Evolutionary conservation across 1,284 basidiomycete species (phyloP).

Genomic region (Chalciporus piperatoides): DNA sequence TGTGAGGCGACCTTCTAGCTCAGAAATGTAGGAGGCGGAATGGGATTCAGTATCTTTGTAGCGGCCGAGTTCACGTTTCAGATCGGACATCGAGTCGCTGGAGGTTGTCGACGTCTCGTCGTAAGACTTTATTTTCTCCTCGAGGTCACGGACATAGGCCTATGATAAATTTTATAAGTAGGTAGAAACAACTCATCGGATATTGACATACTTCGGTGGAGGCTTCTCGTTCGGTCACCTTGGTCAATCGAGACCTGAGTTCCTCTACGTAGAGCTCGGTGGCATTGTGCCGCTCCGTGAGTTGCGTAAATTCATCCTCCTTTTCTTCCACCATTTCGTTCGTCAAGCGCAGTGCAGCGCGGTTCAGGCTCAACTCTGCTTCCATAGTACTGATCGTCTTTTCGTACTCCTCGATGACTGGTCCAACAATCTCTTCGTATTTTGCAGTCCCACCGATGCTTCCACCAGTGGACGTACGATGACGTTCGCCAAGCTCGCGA

Average conservation of each 20-base stretch:
- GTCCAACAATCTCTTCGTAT: slow-evolving; percentile 96
- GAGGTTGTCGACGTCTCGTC: slow-evolving; percentile 77
- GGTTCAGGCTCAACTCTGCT: slow-evolving; percentile 86
- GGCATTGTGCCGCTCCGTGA: slow-evolving; percentile 67
- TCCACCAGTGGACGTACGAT: slow-evolving; percentile 58
- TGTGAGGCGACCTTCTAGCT: slow-evolving; percentile 80
- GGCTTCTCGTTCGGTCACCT: slow-evolving; percentile 83
- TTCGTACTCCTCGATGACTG: slow-evolving; percentile 98
- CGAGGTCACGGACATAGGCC: slow-evolving; percentile 91
- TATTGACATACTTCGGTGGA: slow-evolving; percentile 72
- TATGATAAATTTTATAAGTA: slow-evolving; percentile 30
- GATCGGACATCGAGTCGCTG: slow-evolving; percentile 72
- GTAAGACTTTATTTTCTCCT: slow-evolving; percentile 82
- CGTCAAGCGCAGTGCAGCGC: slow-evolving; percentile 84
- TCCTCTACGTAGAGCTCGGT: slow-evolving; percentile 87
- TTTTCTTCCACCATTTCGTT: slow-evolving; percentile 92
- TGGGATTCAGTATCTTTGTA: slow-evolving; percentile 75
- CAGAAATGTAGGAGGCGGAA: slow-evolving; percentile 80
- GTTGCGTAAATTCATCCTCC: slow-evolving; percentile 68
- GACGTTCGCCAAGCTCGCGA: slow-evolving; percentile 71
- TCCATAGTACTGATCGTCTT: slow-evolving; percentile 96
- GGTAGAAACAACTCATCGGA: slow-evolving; percentile 4
- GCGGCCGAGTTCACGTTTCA: slow-evolving; percentile 78
- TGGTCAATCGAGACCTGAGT: slow-evolving; percentile 73
- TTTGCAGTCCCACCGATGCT: slow-evolving; percentile 69